These are phyloP conservation scores for Arthrobotrys sinensis DNA, from an alignment of 2,329 filamentous ascomycete genomes.

Conservation along the genomic window DNA sequence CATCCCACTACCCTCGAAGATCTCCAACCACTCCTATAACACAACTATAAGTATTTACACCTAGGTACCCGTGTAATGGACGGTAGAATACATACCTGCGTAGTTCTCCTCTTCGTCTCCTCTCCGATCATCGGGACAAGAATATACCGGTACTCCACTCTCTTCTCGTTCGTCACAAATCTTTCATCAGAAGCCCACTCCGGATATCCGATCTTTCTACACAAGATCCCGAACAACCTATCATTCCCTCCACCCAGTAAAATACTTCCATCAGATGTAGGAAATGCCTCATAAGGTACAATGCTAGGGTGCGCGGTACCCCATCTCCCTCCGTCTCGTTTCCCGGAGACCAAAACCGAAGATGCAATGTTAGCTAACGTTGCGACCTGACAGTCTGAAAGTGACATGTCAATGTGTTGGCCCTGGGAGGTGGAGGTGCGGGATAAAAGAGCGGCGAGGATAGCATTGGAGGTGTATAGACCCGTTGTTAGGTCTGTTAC, in stretches of 20 bases:
- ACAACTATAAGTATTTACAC: not conserved
- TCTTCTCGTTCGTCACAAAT: constrained; percentile 75
- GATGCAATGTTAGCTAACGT: constrained; percentile 96
- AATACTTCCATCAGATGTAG: constrained; percentile 79
- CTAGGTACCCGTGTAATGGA: not conserved
- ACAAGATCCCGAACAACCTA: constrained; percentile 77
- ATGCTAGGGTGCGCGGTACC: constrained; percentile 95
- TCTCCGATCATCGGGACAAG: constrained; percentile 85
- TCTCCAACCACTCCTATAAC: constrained; percentile 82
- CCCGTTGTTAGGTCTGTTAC: constrained; percentile 92
- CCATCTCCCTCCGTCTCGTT: constrained; percentile 91
- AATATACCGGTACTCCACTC: constrained; percentile 80
- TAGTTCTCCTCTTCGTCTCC: constrained; percentile 82
- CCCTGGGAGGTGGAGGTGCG: constrained; percentile 82
- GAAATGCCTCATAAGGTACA: constrained; percentile 91
- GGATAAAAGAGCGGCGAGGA: constrained; percentile 91
- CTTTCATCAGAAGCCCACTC: constrained; percentile 75
- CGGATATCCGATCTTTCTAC: constrained; percentile 73
- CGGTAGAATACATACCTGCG: constrained; percentile 67
- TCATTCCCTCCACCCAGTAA: constrained; percentile 82
- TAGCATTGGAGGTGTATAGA: constrained; percentile 92
- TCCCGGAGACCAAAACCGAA: constrained; percentile 87
- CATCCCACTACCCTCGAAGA: constrained; percentile 92
- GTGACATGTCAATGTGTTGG: constrained; percentile 90
- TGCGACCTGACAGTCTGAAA: constrained; percentile 95